These are phyloP conservation scores for Diphasiastrum complanatum DNA, from an alignment of 83 land plant genomes.

Conservation along the genomic window DNA sequence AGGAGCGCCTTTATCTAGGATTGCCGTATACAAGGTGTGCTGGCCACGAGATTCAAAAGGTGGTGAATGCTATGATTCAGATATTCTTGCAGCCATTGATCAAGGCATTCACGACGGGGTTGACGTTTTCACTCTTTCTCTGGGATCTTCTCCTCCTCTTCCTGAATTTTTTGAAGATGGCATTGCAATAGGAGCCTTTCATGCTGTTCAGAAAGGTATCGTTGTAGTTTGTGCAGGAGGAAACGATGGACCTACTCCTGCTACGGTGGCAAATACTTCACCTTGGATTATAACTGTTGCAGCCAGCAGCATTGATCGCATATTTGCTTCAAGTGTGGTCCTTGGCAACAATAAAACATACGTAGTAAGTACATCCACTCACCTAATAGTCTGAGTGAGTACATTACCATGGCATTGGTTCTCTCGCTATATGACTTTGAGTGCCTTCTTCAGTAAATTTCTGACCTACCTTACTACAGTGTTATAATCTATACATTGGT, in stretches of 20 bases:
- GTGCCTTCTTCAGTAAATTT: too few species aligned
- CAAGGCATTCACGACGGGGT: slow-evolving; percentile 43
- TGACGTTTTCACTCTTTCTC: slow-evolving; percentile 40
- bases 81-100: slow-evolving; percentile 28
- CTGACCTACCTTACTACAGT: too few species aligned
- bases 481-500: too few species aligned
- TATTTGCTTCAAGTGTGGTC: slow-evolving; percentile 16
- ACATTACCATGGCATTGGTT: too few species aligned
- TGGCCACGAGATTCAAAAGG: slow-evolving; percentile 12
- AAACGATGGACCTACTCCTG: slow-evolving; percentile 28
- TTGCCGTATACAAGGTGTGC: slow-evolving; percentile 47
- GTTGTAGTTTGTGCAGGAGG: slow-evolving; percentile 31
- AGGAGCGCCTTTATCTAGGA: slow-evolving; percentile 39
- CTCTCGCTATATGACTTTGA: too few species aligned
- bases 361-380: too few species aligned
- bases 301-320: slow-evolving; percentile 30
- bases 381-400: too few species aligned
- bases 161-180: slow-evolving; percentile 17
- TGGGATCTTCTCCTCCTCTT: slow-evolving; percentile 15
- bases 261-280: slow-evolving; percentile 19
- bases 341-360: slow-evolving; percentile 20
- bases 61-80: slow-evolving; percentile 20
- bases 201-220: slow-evolving; percentile 37
- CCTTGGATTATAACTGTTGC: slow-evolving; percentile 40
- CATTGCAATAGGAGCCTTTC: slow-evolving; percentile 37